Conservation (phyloP, 2,329 filamentous ascomycete genomes). For the Alternaria triticimaculans region DNA sequence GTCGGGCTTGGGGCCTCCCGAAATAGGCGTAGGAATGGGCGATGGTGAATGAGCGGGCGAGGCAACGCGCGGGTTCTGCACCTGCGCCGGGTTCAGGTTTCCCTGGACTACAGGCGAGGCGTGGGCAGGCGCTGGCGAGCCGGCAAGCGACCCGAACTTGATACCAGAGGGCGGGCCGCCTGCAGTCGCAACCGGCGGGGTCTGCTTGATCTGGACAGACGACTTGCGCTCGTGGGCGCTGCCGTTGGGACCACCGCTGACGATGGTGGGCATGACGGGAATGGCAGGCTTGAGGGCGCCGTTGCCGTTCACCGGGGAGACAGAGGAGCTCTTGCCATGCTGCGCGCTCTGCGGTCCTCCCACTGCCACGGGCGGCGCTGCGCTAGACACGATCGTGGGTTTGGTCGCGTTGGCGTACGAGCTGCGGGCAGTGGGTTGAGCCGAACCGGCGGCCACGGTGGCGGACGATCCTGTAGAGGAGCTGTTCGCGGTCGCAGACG, state of each 20-base stretch:
- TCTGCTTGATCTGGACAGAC: slow-evolving; percentile 89
- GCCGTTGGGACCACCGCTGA: slow-evolving; percentile 73
- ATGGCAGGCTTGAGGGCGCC: slow-evolving; percentile 50
- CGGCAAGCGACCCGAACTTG: slow-evolving; percentile 79
- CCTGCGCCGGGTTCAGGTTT: slow-evolving; percentile 58
- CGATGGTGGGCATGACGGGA: slow-evolving; percentile 62
- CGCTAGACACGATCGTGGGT: slow-evolving; percentile 59
- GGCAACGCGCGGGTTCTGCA: slow-evolving; percentile 72
- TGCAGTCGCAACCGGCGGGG: slow-evolving; percentile 61
- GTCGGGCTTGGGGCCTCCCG: slow-evolving; percentile 82
- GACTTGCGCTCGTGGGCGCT: slow-evolving; percentile 80
- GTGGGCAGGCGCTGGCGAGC: slow-evolving; percentile 67
- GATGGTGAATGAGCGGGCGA: slow-evolving; percentile 90
- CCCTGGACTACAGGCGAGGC: slow-evolving; percentile 72
- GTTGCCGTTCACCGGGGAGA: slow-evolving; percentile 86
- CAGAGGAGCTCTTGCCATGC: slow-evolving; percentile 52
- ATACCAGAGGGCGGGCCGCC: slow-evolving; percentile 62
- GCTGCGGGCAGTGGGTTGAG: slow-evolving; percentile 60
- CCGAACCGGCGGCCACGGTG: slow-evolving; percentile 59
- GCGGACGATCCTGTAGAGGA: slow-evolving; percentile 60
- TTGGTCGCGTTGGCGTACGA: slow-evolving; percentile 70
- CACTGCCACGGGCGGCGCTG: slow-evolving; percentile 60
- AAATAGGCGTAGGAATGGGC: slow-evolving; percentile 89
- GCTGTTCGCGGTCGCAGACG: slow-evolving; percentile 56
- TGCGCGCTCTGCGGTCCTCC: slow-evolving; percentile 62